These are phyloP conservation scores for Apocynum venetum DNA, from an alignment of 257 asterid species.

Conservation along the genomic window DNA sequence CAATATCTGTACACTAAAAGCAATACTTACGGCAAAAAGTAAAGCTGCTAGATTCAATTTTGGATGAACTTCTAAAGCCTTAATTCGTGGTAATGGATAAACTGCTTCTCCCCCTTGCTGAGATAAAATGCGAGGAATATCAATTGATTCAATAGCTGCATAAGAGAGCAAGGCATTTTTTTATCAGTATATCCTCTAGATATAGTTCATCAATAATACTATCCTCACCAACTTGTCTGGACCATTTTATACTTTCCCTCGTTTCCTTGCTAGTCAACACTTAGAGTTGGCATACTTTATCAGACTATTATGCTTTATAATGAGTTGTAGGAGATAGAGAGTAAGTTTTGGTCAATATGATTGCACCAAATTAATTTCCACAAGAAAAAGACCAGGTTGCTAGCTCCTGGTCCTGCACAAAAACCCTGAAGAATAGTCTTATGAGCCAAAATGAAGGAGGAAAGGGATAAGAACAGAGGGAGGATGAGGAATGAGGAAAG, in stretches of 20 bases:
- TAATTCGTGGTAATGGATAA: constrained; percentile 90
- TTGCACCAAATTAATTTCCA: background rate
- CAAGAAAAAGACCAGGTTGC: background rate
- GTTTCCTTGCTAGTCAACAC: background rate
- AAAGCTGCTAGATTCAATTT: constrained; percentile 82
- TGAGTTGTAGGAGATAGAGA: background rate
- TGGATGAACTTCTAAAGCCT: constrained; percentile 88
- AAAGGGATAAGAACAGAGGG: background rate
- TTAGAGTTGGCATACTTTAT: background rate
- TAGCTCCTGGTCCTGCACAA: background rate
- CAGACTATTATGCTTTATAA: background rate
- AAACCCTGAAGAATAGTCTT: background rate
- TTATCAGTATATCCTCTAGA: background rate
- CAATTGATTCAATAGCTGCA: constrained; percentile 92
- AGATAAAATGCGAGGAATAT: constrained; percentile 91
- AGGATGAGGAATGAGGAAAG: background rate
- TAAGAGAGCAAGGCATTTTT: constrained; percentile 6
- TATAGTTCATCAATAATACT: background rate
- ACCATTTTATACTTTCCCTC: background rate
- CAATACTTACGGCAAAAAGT: constrained; percentile 72
- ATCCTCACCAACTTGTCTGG: background rate
- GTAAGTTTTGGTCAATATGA: background rate
- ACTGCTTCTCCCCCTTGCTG: constrained; percentile 99
- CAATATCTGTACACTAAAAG: constrained; percentile 8
- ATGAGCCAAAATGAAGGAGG: background rate